Conservation (phyloP, 2,329 filamentous ascomycete species). For the Apiospora arundinis region DNA sequence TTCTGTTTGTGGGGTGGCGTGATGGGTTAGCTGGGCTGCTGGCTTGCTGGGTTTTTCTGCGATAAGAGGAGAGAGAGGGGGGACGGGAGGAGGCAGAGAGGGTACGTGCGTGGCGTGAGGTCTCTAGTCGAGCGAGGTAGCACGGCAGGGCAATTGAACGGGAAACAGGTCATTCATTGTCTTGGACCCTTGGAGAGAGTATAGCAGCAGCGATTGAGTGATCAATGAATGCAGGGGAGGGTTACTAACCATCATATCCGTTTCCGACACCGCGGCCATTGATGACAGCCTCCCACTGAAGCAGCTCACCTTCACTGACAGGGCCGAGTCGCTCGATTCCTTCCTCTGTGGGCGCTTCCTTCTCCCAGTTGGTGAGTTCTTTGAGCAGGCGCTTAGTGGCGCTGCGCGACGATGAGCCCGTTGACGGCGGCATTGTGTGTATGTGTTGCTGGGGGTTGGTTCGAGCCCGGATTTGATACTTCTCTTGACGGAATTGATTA, state of each 20-base stretch:
- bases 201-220: neutral
- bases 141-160: neutral
- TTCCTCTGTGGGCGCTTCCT: constrained; percentile 54
- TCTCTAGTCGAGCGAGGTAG: neutral
- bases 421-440: constrained; percentile 25
- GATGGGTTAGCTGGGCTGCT: constrained; percentile 13
- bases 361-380: constrained; percentile 61
- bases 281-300: constrained; percentile 65
- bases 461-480: constrained; percentile 1
- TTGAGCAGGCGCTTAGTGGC: constrained; percentile 64
- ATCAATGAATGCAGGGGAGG: neutral
- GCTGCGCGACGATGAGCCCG: constrained; percentile 47
- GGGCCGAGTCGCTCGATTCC: constrained; percentile 67
- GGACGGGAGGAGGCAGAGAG: neutral
- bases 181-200: neutral
- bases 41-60: neutral
- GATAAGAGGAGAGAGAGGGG: neutral
- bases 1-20: constrained; percentile 41
- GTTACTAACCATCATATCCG: constrained; percentile 60
- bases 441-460: neutral
- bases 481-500: neutral
- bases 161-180: constrained; percentile 5
- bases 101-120: neutral
- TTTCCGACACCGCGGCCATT: constrained; percentile 61
- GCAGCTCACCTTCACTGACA: constrained; percentile 58